Evolutionary conservation across 116 monocot genomes (phyloP), one percentile per base, ranked within the genome.

Genomic region (Papilionanthe hybrid): DNA sequence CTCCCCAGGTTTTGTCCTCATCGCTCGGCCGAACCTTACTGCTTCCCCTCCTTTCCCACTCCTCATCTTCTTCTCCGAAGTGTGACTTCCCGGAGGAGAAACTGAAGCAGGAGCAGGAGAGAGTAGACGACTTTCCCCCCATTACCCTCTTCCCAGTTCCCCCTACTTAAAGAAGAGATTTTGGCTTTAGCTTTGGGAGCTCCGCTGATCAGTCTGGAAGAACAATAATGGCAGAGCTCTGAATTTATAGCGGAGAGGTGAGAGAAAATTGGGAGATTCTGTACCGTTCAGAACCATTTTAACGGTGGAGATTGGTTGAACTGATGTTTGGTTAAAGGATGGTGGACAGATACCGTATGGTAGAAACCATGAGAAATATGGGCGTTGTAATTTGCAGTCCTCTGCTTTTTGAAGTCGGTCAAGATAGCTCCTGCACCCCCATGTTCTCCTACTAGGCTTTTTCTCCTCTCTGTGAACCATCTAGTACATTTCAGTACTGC

Each of bases 11-110:
- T 13, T 81, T 43, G 37, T 89, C 89, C 42, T 89, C 89, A 25
- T 86, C 85, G 77, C 86, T 86, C 1, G 83, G 82, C 19, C 86
- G 71, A 48, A 86, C 55, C 86, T 77, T 86, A 42, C 72, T 44
- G n/a, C 44, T 44, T 25, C 63, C 72, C 5, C 76, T 78, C 48
- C 76, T 29, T 32, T 77, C 79, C 71, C 75, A 66, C 27, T 81
- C 85, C 5, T 57, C 73, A 2, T 79, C 82, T 0, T 79, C 78
- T 42, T 77, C 71, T 28, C 42, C 48, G 60, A 45, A 25, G 13
- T 69, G n/a, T 19, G 79, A 71, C 55, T 22, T 75, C 27, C 72
- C 74, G 9, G 43, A 19, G 30, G 75, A 84, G 57, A 42, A 58
- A n/a, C 56, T 42, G 32, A 41, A 72, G 58, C 29, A 84, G 23